phyloP scores from a whole-genome alignment of 768 basidiomycete species.

The Podaxis carcinomalis region DNA sequence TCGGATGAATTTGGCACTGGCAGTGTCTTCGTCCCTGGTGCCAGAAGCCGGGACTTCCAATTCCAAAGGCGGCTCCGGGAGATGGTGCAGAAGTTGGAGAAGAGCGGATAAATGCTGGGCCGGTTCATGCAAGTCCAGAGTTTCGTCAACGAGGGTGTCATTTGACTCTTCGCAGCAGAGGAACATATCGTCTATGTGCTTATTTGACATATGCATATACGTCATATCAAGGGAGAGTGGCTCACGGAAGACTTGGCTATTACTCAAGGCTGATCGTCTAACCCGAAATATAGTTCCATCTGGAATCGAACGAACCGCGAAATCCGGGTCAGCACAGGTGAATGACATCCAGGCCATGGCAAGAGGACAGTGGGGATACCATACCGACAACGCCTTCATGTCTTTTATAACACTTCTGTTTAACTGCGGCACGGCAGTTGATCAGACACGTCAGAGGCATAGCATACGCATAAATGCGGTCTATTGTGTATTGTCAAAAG shows the following conservation, averaged over 20 bases:
- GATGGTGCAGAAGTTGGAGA: slow-evolving; percentile 52
- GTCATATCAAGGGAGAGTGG: slow-evolving; percentile 9
- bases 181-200: slow-evolving; percentile 63
- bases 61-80: slow-evolving; percentile 40
- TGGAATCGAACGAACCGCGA: slow-evolving; percentile 48
- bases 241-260: slow-evolving; percentile 65
- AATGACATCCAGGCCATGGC: slow-evolving; percentile 32
- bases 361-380: slow-evolving; percentile 4
- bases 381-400: background rate
- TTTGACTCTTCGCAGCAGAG: slow-evolving; percentile 40
- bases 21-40: slow-evolving; percentile 20
- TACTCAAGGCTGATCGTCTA: slow-evolving; percentile 41
- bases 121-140: slow-evolving; percentile 55
- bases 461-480: background rate
- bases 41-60: slow-evolving; percentile 20
- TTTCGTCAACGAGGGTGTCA: slow-evolving; percentile 19
- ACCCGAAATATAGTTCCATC: slow-evolving; percentile 50
- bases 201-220: background rate
- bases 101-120: slow-evolving; percentile 44
- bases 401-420: background rate
- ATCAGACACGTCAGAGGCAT: slow-evolving; percentile 5
- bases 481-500: slow-evolving; percentile 4
- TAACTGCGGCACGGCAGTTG: background rate
- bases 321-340: slow-evolving; percentile 47
- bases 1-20: slow-evolving; percentile 21